Evolutionary conservation across 1,284 basidiomycete species (phyloP).

Genomic region (Takashimella koratensis): DNA sequence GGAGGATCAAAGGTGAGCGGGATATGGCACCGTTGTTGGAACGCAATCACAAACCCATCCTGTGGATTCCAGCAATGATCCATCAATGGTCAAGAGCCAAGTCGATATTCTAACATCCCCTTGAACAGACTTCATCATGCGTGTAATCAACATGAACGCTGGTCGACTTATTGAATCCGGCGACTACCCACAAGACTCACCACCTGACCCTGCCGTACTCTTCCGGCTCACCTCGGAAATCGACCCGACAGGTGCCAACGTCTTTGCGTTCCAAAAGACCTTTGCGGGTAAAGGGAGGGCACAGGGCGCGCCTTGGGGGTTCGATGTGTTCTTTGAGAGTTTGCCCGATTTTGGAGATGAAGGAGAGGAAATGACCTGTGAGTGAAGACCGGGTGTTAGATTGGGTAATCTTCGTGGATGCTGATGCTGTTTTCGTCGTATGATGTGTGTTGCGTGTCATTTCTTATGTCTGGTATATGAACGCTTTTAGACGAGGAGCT

Average conservation of each 20-base stretch:
- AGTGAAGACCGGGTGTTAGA: slow-evolving; percentile 3
- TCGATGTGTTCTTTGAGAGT: slow-evolving; percentile 27
- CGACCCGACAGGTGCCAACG: slow-evolving; percentile 55
- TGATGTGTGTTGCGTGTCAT: no score
- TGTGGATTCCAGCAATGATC: no score
- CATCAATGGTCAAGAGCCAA: no score
- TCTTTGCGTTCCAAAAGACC: slow-evolving; percentile 79
- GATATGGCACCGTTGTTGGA: neutral
- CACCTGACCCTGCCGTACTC: slow-evolving; percentile 73
- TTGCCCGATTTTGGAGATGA: slow-evolving; percentile 2
- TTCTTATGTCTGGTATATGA: no score
- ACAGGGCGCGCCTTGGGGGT: slow-evolving; percentile 19
- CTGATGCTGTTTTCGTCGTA: no score
- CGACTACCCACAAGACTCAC: slow-evolving; percentile 50
- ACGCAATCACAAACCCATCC: neutral
- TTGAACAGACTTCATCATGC: slow-evolving; percentile 61
- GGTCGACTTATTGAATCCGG: slow-evolving; percentile 59
- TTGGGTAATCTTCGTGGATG: neutral
- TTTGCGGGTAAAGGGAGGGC: slow-evolving; percentile 39
- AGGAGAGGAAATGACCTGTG: slow-evolving; percentile 9
- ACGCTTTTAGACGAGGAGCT: slow-evolving; percentile 43
- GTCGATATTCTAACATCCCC: neutral
- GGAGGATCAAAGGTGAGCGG: slow-evolving; percentile 73
- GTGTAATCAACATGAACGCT: slow-evolving; percentile 61
- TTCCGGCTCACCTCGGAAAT: slow-evolving; percentile 55